Base-by-base conservation (phyloP, 495 filamentous ascomycete species). In the Neurospora sp. region DNA sequence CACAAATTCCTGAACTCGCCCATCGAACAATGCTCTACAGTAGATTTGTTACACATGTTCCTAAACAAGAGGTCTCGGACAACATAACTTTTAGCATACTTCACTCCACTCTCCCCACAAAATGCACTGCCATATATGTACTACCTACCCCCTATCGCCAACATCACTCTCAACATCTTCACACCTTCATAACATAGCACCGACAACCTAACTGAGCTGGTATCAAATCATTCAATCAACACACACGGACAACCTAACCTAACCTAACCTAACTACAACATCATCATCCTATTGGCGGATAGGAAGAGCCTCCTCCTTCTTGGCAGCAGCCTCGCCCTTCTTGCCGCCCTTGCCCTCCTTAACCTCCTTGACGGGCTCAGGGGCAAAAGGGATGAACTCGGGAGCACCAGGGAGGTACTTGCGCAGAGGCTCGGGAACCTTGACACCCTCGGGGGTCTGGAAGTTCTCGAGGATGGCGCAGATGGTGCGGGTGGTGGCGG, bases 391-490 rank as follows among this genome's bases (percentile, higher is more conserved):
- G 44, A 99, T 87, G 84, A 97, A 97, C 44, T 93, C 92, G 1
- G 93, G 93, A 7, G 90, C 84, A 6, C 94, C 96, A 2, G 94
- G 95, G 37, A 99, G 92, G 79, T 97, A 99, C 84, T 79, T 96
- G 66, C 93, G 88, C 69, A 99, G 86, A 44, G 91, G 90, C 83
- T 95, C 90, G 1, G 96, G 96, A 70, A 98, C 92, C 66, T 87
- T 89, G 76, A 97, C 87, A 70, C 95, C 95, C 89, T 94, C 78
- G 48, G 73, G 23, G 3, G 89, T 93, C 84, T 99, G 96, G 82
- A 93, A 98, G 84, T 98, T 99, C 84, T 99, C 96, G 62, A 99
- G 88, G 27, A 98, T 84, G 78, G 95, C 97, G 86, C 96, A 99
- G 37, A 98, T 87, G 27, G 96, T 93, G 76, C 96, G 88, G 82